phyloP scores from a whole-genome alignment of 2,329 filamentous ascomycete species.

The Myriosclerotinia scirpicola region DNA sequence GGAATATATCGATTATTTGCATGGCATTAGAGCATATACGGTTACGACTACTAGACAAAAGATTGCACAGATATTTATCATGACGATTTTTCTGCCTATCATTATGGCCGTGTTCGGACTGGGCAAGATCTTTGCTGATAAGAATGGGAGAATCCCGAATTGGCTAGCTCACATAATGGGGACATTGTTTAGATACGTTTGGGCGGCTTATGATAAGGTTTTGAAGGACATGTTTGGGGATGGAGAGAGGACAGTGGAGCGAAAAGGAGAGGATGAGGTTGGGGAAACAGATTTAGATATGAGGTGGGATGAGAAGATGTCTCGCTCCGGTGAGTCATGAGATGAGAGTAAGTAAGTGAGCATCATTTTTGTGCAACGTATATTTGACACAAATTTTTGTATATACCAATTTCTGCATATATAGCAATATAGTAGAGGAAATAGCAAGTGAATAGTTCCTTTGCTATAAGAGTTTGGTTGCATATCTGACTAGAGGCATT shows the following conservation, averaged over 20 bases:
- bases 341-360: neutral
- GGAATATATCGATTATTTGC: constrained; percentile 75
- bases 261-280: constrained; percentile 26
- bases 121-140: constrained; percentile 55
- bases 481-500: too few relatives aligned
- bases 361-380: neutral
- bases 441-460: neutral
- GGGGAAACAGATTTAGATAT: constrained; percentile 23
- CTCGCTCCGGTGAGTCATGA: neutral
- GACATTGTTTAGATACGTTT: constrained; percentile 56
- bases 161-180: constrained; percentile 61
- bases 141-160: constrained; percentile 64
- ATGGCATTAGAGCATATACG: constrained; percentile 66
- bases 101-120: constrained; percentile 55
- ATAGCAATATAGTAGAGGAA: neutral
- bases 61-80: constrained; percentile 64
- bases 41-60: constrained; percentile 66
- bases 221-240: constrained; percentile 76
- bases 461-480: too few relatives aligned
- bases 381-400: neutral
- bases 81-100: constrained; percentile 57
- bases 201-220: constrained; percentile 62
- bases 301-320: constrained; percentile 15
- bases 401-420: neutral
- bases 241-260: constrained; percentile 64